These are phyloP conservation scores for Diaporthe batatas DNA, from an alignment of 2,329 filamentous ascomycete genomes.

Conservation along the genomic window DNA sequence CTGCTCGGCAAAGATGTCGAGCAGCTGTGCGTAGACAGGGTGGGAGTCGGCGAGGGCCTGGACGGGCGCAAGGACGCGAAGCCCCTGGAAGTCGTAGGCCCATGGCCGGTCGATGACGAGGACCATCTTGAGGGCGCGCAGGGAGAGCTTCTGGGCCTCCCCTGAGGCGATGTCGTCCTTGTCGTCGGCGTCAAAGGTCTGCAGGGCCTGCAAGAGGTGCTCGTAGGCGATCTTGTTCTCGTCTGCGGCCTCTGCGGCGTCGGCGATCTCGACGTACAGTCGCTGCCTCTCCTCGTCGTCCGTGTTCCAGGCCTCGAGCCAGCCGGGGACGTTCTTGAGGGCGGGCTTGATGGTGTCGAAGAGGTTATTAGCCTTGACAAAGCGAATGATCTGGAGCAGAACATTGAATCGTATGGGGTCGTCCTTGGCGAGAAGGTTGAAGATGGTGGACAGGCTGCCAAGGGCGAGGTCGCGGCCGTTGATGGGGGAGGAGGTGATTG, in stretches of 20 bases:
- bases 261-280: slow-evolving; percentile 85
- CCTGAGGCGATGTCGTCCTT: slow-evolving; percentile 69
- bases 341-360: slow-evolving; percentile 89
- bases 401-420: slow-evolving; percentile 90
- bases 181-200: slow-evolving; percentile 70
- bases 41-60: slow-evolving; percentile 90
- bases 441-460: slow-evolving; percentile 92
- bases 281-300: slow-evolving; percentile 86
- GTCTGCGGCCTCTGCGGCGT: slow-evolving; percentile 82
- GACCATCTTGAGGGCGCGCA: slow-evolving; percentile 68
- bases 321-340: slow-evolving; percentile 83
- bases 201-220: slow-evolving; percentile 74
- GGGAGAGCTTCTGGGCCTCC: slow-evolving; percentile 71
- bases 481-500: slow-evolving; percentile 85
- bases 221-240: slow-evolving; percentile 78
- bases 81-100: slow-evolving; percentile 79
- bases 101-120: slow-evolving; percentile 64
- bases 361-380: slow-evolving; percentile 80
- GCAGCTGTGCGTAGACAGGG: slow-evolving; percentile 87
- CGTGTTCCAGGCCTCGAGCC: slow-evolving; percentile 86
- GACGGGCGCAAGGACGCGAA: slow-evolving; percentile 84
- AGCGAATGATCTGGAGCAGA: slow-evolving; percentile 87
- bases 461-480: slow-evolving; percentile 90
- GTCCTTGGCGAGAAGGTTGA: slow-evolving; percentile 87
- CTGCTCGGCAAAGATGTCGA: slow-evolving; percentile 95